Base-by-base conservation (phyloP, 2,329 filamentous ascomycete species). In the Periconia digitata region DNA sequence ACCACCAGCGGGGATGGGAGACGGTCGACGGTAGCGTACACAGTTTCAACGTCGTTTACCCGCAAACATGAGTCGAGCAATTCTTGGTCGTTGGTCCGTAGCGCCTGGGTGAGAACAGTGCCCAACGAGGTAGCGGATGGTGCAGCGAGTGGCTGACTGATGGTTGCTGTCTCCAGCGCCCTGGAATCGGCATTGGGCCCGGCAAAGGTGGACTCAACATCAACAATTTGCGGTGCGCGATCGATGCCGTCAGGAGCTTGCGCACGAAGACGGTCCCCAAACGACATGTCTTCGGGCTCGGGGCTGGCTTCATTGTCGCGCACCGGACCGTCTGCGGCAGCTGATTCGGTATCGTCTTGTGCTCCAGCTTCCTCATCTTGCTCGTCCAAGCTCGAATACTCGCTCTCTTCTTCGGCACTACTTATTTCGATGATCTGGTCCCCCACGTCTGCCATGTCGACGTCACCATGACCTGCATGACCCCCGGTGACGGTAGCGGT, bases 61-160 rank as follows among this genome's bases (percentile, higher is more conserved):
- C 90, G 88, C 62, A 99, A 84, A 73, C 92, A 97, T 0, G 90
- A 91, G 76, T 97, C 92, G 60, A 99, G 85, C 44, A 96, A 86
- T 54, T 87, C 85, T 53, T 83, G 81, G 74, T 99, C 94, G 73
- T 96, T 94, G 52, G 92, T 96, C 63, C 87, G 88, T 47, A 99
- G 85, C 6, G 94, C 90, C 72, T 97, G 92, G 13, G 91, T 86
- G 50, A 99, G 85, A n/a, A 96, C 90, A 5, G 90, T 96, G 40
- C 89, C 87, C 43, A 99, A 83, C 6, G 92, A 96, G 50, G 90
- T 85, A 50, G 87, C 85, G 12, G 85, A 85, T 12, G 86, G 87
- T 17, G 84, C 76, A 16, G 80, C 79, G 52, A 87, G 76, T 46
- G 74, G 71, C 34, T 75, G 76, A 43, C 64, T 71, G 32, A 72